A percentile compares a stretch with the other conserved stretches of the same genome.
Evolutionary conservation across 352 stramenopile species (phyloP).

Genomic region (Aphanomyces astaci): DNA sequence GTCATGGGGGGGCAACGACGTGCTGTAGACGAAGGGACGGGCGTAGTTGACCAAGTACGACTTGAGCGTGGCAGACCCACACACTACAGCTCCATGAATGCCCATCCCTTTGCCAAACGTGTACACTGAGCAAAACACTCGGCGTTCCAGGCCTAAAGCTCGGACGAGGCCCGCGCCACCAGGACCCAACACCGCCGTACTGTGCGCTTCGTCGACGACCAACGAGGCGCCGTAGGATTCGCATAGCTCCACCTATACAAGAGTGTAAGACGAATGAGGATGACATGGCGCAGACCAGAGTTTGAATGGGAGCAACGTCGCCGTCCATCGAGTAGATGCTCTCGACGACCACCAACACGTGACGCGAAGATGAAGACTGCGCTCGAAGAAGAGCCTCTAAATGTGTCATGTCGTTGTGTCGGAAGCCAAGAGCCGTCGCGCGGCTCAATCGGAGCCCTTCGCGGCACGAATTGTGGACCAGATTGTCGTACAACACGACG

Average conservation of each 20-base stretch:
- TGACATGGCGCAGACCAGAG: slow-evolving; percentile 79
- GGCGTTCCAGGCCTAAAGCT: slow-evolving; percentile 61
- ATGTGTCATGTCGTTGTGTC: slow-evolving; percentile 88
- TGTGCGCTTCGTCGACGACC: slow-evolving; percentile 97
- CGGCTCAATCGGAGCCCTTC: slow-evolving; percentile 89
- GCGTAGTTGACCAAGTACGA: slow-evolving; percentile 97
- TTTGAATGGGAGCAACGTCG: slow-evolving; percentile 86
- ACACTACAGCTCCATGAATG: slow-evolving; percentile 91
- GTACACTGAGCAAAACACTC: slow-evolving; percentile 87
- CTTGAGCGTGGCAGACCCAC: slow-evolving; percentile 83
- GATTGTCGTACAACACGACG: slow-evolving; percentile 93
- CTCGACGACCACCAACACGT: slow-evolving; percentile 94
- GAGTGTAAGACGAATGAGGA: too few species aligned
- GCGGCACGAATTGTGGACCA: slow-evolving; percentile 95
- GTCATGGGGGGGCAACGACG: slow-evolving; percentile 87
- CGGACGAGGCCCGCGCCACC: slow-evolving; percentile 61
- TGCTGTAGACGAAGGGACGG: slow-evolving; percentile 97
- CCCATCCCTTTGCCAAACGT: slow-evolving; percentile 97
- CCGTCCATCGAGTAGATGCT: slow-evolving; percentile 99
- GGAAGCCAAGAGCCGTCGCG: slow-evolving; percentile 57
- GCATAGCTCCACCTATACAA: slow-evolving; percentile 53
- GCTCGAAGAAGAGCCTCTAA: slow-evolving; percentile 61
- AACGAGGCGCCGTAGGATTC: slow-evolving; percentile 72
- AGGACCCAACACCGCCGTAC: slow-evolving; percentile 84
- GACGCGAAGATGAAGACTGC: slow-evolving; percentile 24